These are phyloP conservation scores for Chrysanthemum makinoi DNA, from an alignment of 129 eudicot genomes.

Conservation along the genomic window DNA sequence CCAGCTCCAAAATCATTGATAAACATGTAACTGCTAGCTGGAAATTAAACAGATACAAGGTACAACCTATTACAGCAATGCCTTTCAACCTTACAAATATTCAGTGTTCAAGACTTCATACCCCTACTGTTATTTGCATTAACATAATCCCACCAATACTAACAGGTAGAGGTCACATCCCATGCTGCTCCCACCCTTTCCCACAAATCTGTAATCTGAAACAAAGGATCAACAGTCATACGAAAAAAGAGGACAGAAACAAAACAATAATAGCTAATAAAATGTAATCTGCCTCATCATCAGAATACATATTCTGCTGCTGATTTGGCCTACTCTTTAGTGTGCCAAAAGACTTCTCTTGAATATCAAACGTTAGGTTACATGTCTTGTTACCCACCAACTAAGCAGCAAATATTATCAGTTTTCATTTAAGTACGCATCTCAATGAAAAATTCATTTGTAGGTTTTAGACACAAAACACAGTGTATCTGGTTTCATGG, in stretches of 20 bases:
- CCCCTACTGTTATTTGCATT: constrained; percentile 11
- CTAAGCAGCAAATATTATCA: neutral
- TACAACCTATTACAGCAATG: neutral
- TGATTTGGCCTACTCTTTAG: neutral
- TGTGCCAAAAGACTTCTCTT: neutral
- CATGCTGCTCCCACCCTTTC: constrained; percentile 8
- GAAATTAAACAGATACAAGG: neutral
- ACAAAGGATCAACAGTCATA: neutral
- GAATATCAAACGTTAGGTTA: neutral
- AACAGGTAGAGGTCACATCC: neutral
- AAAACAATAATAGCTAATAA: neutral
- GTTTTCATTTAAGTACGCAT: neutral
- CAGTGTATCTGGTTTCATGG: neutral
- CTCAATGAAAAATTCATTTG: neutral
- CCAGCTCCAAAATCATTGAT: no score
- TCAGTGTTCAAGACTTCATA: constrained; percentile 10
- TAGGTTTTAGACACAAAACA: neutral
- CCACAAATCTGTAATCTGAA: constrained; percentile 14
- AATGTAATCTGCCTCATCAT: neutral
- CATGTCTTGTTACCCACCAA: neutral
- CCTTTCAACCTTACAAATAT: constrained; percentile 7
- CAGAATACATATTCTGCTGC: neutral
- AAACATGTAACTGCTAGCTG: no score
- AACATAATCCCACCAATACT: constrained; percentile 10
- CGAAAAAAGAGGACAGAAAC: neutral